These are phyloP conservation scores for Lactarius trivialis DNA, from an alignment of 768 basidiomycete genomes.

Conservation along the genomic window DNA sequence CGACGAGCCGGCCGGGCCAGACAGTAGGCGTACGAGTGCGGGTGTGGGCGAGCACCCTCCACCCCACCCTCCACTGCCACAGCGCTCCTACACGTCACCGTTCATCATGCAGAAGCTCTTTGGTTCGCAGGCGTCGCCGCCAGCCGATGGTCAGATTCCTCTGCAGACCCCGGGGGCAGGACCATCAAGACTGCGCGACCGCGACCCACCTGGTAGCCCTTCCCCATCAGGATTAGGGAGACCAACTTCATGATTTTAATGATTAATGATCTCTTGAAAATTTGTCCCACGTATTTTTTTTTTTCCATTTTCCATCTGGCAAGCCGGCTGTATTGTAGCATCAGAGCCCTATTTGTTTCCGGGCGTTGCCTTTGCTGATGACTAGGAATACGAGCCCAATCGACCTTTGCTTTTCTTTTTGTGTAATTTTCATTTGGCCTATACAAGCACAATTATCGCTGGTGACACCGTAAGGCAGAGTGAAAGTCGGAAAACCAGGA, in stretches of 20 bases:
- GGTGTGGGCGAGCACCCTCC: constrained; percentile 21
- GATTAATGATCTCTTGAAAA: constrained; percentile 4
- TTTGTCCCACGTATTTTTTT: neutral
- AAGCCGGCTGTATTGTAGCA: neutral
- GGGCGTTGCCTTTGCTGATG: constrained; percentile 6
- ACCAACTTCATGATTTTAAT: constrained; percentile 11
- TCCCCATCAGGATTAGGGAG: neutral
- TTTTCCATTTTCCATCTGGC: constrained; percentile 1
- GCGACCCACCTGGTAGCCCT: constrained; percentile 3
- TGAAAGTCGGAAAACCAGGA: too few relatives aligned
- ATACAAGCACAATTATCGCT: neutral
- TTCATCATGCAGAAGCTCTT: constrained; percentile 33
- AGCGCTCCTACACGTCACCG: constrained; percentile 25
- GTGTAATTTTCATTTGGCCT: neutral
- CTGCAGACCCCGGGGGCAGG: constrained; percentile 15
- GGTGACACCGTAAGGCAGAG: too few relatives aligned
- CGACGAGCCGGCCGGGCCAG: constrained; percentile 21
- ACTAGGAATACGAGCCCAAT: neutral
- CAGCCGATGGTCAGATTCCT: neutral
- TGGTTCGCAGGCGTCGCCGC: constrained; percentile 19
- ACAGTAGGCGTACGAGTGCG: constrained; percentile 25
- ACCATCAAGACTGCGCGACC: constrained; percentile 13
- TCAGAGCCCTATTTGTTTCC: constrained; percentile 13
- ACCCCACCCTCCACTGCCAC: constrained; percentile 27
- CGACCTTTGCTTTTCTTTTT: neutral